Evolutionary conservation across 805 yeast species (phyloP).

Genomic region (Metschnikowia chrysomelidarum): DNA sequence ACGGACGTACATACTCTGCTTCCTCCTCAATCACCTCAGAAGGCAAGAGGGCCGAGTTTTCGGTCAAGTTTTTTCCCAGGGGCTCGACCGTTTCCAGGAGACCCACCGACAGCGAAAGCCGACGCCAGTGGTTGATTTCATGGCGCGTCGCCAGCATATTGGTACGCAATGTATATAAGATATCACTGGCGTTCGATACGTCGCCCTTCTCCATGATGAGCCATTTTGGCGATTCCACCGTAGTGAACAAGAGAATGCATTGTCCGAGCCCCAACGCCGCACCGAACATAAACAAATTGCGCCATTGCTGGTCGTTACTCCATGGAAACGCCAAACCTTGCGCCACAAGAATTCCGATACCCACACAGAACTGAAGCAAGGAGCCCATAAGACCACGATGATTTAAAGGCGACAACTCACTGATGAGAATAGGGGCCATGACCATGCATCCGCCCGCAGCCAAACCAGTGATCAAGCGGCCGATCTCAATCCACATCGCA

Average conservation of each 20-base stretch:
- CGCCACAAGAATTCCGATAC: slow-evolving; percentile 36
- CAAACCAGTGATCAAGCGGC: slow-evolving; percentile 36
- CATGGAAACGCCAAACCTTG: slow-evolving; percentile 33
- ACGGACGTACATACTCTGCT: too few relatives aligned
- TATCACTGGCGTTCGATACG: slow-evolving; percentile 25
- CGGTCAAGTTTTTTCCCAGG: slow-evolving; percentile 1
- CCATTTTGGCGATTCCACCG: slow-evolving; percentile 45
- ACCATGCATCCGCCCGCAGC: slow-evolving; percentile 41
- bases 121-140: slow-evolving; percentile 39
- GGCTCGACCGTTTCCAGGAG: too few relatives aligned
- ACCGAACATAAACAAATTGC: slow-evolving; percentile 30
- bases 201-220: slow-evolving; percentile 31
- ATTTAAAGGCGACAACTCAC: slow-evolving; percentile 38
- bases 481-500: slow-evolving; percentile 22
- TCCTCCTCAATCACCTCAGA: neutral
- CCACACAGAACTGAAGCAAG: slow-evolving; percentile 37
- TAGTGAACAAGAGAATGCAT: slow-evolving; percentile 31
- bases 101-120: slow-evolving; percentile 17
- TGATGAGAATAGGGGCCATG: slow-evolving; percentile 40
- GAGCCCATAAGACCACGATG: slow-evolving; percentile 44
- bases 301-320: slow-evolving; percentile 39
- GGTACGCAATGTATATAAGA: slow-evolving; percentile 30
- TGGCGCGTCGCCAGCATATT: slow-evolving; percentile 27
- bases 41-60: slow-evolving; percentile 7
- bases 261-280: slow-evolving; percentile 26